Base-by-base conservation (phyloP, 2,329 filamentous ascomycete species). In the Biscogniauxia sp. region DNA sequence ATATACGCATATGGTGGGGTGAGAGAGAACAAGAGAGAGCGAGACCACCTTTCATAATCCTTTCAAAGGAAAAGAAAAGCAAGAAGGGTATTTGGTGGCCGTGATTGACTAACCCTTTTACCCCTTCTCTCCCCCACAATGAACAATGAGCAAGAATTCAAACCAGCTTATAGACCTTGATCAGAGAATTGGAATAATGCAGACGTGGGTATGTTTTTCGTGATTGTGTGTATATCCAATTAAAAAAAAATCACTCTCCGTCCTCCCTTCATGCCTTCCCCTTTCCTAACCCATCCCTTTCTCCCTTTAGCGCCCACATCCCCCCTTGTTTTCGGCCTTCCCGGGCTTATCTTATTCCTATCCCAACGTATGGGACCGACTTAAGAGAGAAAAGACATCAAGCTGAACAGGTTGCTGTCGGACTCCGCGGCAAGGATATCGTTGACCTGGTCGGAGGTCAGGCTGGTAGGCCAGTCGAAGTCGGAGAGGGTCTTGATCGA, bases 401-500 rank as follows among this genome's bases (percentile, higher is more conserved):
- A 58, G 66, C 69, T 71, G 61, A 71, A 62, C n/a, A 72, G 64
- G 51, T 53, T 58, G 57, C 37, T 20, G 13, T 69, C 57, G 7
- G 37, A 5, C 63, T 73, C 71, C 8, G 73, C 70, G 51, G 60
- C 56, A 54, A 74, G 56, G 58, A 74, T 67, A 15, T 58, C 58
- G 59, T 73, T 68, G 26, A 82, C 76, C 56, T 77, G 74, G 26
- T 70, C 70, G 5, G 76, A 70, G 55, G 74, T 74, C 15, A 83
- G 68, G 51, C 72, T 74, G 41, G 74, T 68, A 51, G 71, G 57
- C 66, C 82, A 82, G 63, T 78, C 74, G 41, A 75, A 75, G 63
- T 69, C 60, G 56, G 77, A 72, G 19, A 87, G 73, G 51, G 81
- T 69, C 76, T 85, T 84, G 72, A 90, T 84, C 64, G 82, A 80